Conservation (phyloP, 139 green algal genomes). For the Asterochloris erici region DNA sequence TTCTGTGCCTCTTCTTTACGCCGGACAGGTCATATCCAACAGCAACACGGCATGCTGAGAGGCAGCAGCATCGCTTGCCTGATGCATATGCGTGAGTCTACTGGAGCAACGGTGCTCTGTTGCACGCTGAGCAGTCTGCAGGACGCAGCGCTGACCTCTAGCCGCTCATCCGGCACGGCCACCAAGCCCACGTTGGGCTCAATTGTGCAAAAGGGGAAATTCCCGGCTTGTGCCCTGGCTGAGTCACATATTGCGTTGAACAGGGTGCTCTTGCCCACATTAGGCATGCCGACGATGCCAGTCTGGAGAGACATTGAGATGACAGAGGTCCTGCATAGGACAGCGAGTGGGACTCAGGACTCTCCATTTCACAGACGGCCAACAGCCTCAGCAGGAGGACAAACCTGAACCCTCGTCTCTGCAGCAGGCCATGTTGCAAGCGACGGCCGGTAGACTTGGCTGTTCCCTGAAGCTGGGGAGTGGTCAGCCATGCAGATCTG, state of each 20-base stretch:
- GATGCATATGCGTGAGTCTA: no score
- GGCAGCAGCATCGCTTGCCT: no score
- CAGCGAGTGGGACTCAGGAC: background rate
- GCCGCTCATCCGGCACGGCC: constrained; percentile 50
- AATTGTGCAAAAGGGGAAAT: constrained; percentile 99
- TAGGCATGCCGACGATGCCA: constrained; percentile 96
- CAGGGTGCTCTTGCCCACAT: constrained; percentile 97
- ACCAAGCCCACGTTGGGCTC: constrained; percentile 85
- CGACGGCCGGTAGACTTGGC: no score
- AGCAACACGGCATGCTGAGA: background rate
- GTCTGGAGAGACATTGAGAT: constrained; percentile 50
- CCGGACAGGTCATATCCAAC: background rate
- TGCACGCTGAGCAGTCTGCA: no score
- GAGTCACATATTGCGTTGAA: constrained; percentile 98
- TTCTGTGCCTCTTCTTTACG: background rate
- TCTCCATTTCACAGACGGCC: background rate
- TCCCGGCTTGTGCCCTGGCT: constrained; percentile 87
- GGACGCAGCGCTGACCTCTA: constrained; percentile 18
- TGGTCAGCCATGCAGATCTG: no score
- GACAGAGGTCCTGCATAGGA: constrained; percentile 3
- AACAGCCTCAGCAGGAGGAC: background rate
- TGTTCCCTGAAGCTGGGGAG: no score
- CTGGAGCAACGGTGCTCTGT: no score
- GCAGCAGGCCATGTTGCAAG: background rate
- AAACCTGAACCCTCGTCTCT: background rate